phyloP scores from a whole-genome alignment of 179 eudicot species.

The Vitellaria paradoxa region DNA sequence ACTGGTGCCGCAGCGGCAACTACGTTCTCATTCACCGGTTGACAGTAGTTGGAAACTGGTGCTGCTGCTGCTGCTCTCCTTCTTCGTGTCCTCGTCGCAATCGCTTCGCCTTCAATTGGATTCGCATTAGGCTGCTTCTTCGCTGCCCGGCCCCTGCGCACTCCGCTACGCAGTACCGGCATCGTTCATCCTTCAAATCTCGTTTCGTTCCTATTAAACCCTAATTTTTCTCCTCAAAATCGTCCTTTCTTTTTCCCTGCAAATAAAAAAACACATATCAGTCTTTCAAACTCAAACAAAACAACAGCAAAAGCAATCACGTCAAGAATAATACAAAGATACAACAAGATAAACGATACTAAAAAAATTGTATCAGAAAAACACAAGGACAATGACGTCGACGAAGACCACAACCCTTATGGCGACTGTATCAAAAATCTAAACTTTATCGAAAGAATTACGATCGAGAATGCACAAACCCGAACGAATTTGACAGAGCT shows the following conservation, averaged over 20 bases:
- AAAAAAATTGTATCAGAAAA: not conserved
- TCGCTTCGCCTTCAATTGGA: conserved; percentile 28
- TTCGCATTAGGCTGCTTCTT: conserved; percentile 29
- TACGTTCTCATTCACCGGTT: conserved; percentile 26
- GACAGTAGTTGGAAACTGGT: conserved; percentile 8
- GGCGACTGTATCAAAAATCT: not conserved
- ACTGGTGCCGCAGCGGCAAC: conserved; percentile 23
- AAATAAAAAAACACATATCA: not conserved
- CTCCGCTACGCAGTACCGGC: conserved; percentile 58
- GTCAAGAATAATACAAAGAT: not conserved
- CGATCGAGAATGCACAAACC: not conserved
- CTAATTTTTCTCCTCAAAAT: conserved; percentile 4
- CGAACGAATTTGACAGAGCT: not conserved
- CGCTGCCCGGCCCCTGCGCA: conserved; percentile 53
- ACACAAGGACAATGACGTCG: not conserved
- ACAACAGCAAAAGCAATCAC: not conserved
- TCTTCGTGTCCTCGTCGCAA: conserved; percentile 53
- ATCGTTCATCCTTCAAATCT: conserved; percentile 52
- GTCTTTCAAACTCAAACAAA: not conserved
- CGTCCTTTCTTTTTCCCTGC: not conserved
- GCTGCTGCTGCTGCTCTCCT: conserved; percentile 41
- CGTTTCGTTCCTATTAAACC: conserved; percentile 23
- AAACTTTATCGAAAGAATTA: not conserved
- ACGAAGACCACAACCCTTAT: not conserved
- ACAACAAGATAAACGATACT: not conserved